A percentile compares a stretch with the other conserved stretches of the same genome.
These are phyloP conservation scores for Neolentinus lepideus DNA, from an alignment of 1,284 basidiomycete species.

Conservation along the genomic window DNA sequence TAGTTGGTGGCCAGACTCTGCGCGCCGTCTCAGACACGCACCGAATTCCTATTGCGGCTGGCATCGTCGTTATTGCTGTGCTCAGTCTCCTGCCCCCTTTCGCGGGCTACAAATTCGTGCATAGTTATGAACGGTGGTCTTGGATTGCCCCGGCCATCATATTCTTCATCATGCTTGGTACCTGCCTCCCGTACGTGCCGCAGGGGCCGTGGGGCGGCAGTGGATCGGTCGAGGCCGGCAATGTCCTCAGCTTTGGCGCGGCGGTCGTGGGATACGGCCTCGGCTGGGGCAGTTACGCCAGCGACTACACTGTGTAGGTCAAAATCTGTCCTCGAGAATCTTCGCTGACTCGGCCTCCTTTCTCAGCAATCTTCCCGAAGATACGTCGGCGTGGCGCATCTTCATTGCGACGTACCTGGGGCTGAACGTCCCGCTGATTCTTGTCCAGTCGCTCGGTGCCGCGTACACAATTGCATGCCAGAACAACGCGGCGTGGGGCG, in stretches of 20 bases:
- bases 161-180: slow-evolving; percentile 58
- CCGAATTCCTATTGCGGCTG: slow-evolving; percentile 39
- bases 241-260: slow-evolving; percentile 26
- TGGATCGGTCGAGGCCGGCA: slow-evolving; percentile 18
- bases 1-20: slow-evolving; percentile 70
- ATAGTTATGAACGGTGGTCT: slow-evolving; percentile 45
- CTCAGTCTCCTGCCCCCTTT: slow-evolving; percentile 53
- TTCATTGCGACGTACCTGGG: slow-evolving; percentile 21
- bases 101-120: slow-evolving; percentile 25
- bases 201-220: slow-evolving; percentile 18
- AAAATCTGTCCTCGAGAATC: background rate
- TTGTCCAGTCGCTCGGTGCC: slow-evolving; percentile 51
- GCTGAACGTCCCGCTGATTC: slow-evolving; percentile 18
- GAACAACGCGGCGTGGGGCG: slow-evolving; percentile 55
- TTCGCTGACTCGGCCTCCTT: background rate
- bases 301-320: slow-evolving; percentile 3
- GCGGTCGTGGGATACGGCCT: slow-evolving; percentile 14
- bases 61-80: slow-evolving; percentile 73
- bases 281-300: slow-evolving; percentile 8
- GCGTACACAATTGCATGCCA: slow-evolving; percentile 50
- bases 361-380: slow-evolving; percentile 12
- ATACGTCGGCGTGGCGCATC: slow-evolving; percentile 16
- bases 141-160: slow-evolving; percentile 65
- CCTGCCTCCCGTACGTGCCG: slow-evolving; percentile 42
- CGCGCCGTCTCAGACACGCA: slow-evolving; percentile 48